A percentile compares a stretch with the other conserved stretches of the same genome.
These are phyloP conservation scores for Abortiporus biennis DNA, from an alignment of 1,284 basidiomycete species.

Conservation along the genomic window DNA sequence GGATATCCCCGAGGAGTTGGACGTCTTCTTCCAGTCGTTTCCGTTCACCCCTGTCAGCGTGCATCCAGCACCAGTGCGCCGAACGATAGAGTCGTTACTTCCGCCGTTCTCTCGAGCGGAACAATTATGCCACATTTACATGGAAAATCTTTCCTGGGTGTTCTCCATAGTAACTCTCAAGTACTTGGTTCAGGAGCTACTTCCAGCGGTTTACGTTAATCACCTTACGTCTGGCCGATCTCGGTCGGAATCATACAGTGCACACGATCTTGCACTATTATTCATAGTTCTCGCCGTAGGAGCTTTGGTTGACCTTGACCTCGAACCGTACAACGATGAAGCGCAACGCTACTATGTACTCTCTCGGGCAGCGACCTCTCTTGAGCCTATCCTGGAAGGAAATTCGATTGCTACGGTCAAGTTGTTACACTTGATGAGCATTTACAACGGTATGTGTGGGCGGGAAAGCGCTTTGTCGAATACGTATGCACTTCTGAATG, in stretches of 20 bases:
- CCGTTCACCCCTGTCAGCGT: conserved; percentile 13
- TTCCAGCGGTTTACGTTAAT: conserved; percentile 34
- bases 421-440: conserved; percentile 44
- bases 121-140: conserved; percentile 29
- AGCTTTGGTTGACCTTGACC: conserved; percentile 39
- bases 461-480: conserved; percentile 43
- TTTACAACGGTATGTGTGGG: conserved; percentile 48
- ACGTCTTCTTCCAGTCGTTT: conserved; percentile 13
- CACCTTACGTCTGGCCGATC: conserved; percentile 8
- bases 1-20: conserved; percentile 13
- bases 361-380: conserved; percentile 37
- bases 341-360: conserved; percentile 50
- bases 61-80: conserved; percentile 9
- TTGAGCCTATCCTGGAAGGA: conserved; percentile 35
- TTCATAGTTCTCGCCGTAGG: conserved; percentile 46
- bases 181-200: conserved; percentile 36
- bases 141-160: conserved; percentile 50
- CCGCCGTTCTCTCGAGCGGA: conserved; percentile 12
- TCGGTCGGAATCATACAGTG: conserved; percentile 29
- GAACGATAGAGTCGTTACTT: conserved; percentile 14
- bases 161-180: conserved; percentile 41
- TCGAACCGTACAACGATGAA: conserved; percentile 43
- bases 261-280: conserved; percentile 45
- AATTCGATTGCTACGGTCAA: conserved; percentile 41
- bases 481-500: conserved; percentile 37